phyloP scores from a whole-genome alignment of 495 filamentous ascomycete genomes.

The Pseudotulostoma volvatum region DNA sequence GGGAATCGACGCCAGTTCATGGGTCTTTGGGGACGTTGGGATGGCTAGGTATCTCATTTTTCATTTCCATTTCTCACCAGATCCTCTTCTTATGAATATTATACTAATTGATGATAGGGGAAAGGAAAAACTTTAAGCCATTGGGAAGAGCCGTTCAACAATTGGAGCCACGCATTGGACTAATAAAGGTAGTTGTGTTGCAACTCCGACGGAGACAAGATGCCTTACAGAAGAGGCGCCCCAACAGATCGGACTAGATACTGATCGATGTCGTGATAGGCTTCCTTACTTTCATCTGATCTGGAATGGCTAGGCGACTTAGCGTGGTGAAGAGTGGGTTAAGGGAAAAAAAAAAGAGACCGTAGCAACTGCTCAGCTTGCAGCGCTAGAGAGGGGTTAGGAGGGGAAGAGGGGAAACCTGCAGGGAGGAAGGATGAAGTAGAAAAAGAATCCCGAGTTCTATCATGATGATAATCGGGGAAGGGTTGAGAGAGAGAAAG shows the following conservation, averaged over 20 bases:
- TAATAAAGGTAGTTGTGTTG: constrained; percentile 2
- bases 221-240: neutral
- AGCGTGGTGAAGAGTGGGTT: neutral
- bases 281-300: too few species aligned
- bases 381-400: neutral
- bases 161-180: constrained; percentile 8
- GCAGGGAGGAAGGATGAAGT: too few species aligned
- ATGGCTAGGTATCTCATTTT: neutral
- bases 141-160: neutral
- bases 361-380: neutral
- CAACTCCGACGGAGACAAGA: neutral
- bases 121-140: neutral
- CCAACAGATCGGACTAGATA: too few species aligned
- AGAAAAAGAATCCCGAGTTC: neutral
- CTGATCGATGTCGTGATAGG: too few species aligned
- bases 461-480: neutral
- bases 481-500: neutral
- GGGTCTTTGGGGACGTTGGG: neutral
- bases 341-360: neutral
- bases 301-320: too few species aligned
- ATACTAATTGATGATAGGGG: too few species aligned
- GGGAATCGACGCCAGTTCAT: neutral
- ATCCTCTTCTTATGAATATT: too few species aligned
- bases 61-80: neutral
- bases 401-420: too few species aligned